phyloP scores from a whole-genome alignment of 2,329 filamentous ascomycete species.

The Geosmithia flava region DNA sequence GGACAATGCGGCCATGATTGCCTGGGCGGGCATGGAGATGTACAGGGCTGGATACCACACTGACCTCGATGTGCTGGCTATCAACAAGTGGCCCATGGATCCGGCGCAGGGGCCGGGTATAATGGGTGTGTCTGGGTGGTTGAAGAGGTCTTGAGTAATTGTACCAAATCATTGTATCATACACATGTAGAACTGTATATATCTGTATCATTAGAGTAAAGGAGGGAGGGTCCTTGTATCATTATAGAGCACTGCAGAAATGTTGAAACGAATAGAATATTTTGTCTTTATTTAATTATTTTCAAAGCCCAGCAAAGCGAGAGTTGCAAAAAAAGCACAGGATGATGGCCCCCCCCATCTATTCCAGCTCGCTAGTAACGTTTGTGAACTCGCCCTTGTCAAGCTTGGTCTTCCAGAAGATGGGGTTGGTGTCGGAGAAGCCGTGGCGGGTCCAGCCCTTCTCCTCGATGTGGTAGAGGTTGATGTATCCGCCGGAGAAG shows the following conservation, averaged over 20 bases:
- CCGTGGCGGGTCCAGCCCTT: slow-evolving; percentile 98
- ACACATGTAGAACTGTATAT: slow-evolving; percentile 4
- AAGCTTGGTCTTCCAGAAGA: slow-evolving; percentile 99
- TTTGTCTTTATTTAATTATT: background rate
- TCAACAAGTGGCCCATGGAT: slow-evolving; percentile 68
- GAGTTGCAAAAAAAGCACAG: background rate
- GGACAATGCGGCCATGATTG: slow-evolving; percentile 97
- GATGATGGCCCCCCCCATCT: slow-evolving; percentile 5
- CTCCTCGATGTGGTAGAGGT: slow-evolving; percentile 98
- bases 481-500: slow-evolving; percentile 98
- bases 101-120: slow-evolving; percentile 47
- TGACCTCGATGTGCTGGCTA: slow-evolving; percentile 43
- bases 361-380: slow-evolving; percentile 68
- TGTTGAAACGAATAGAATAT: too few relatives aligned
- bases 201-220: background rate
- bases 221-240: too few relatives aligned
- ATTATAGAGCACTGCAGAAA: too few relatives aligned
- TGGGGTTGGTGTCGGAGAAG: slow-evolving; percentile 95
- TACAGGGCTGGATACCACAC: slow-evolving; percentile 63
- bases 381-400: slow-evolving; percentile 98
- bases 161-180: slow-evolving; percentile 2
- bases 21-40: slow-evolving; percentile 90
- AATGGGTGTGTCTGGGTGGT: slow-evolving; percentile 43
- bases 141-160: slow-evolving; percentile 7
- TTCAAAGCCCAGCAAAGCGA: background rate